These are phyloP conservation scores for Trichophyton simii DNA, from an alignment of 2,329 filamentous ascomycete species.

Conservation along the genomic window DNA sequence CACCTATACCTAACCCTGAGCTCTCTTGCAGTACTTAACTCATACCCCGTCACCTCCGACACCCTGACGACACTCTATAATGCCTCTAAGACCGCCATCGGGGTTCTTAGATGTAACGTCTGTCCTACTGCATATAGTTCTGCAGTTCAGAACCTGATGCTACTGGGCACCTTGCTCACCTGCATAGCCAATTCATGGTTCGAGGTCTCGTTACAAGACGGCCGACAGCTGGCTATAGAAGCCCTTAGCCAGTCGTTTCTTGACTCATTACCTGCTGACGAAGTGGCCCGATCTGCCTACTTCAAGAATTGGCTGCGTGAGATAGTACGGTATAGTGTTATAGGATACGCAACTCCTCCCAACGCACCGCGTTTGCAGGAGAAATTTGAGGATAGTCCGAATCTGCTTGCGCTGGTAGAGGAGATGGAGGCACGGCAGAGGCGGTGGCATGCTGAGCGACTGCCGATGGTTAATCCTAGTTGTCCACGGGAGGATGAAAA, in stretches of 20 bases:
- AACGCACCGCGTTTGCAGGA: conserved; percentile 14
- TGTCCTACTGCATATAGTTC: conserved; percentile 33
- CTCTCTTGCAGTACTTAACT: conserved; percentile 29
- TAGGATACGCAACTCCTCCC: conserved; percentile 21
- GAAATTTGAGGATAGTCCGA: conserved; percentile 23
- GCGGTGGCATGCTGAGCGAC: conserved; percentile 25
- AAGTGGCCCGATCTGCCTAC: conserved; percentile 18
- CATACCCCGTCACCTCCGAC: conserved; percentile 32
- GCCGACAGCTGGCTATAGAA: conserved; percentile 26
- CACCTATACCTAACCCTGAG: conserved; percentile 34
- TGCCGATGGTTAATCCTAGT: neutral
- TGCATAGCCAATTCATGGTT: conserved; percentile 35
- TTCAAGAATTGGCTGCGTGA: conserved; percentile 31
- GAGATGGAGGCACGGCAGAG: conserved; percentile 33
- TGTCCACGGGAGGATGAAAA: neutral
- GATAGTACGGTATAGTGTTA: conserved; percentile 25
- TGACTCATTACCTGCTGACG: conserved; percentile 18
- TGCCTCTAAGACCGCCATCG: conserved; percentile 30
- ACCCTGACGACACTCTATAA: conserved; percentile 33
- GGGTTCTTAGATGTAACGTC: conserved; percentile 31
- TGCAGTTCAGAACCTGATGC: conserved; percentile 35
- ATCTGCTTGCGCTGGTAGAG: conserved; percentile 26
- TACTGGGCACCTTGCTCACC: conserved; percentile 34
- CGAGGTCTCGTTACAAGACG: conserved; percentile 25
- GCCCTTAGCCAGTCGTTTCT: conserved; percentile 23